phyloP scores from a whole-genome alignment of 192 early-diverging fungal genomes.

The Coemansia sp. region DNA sequence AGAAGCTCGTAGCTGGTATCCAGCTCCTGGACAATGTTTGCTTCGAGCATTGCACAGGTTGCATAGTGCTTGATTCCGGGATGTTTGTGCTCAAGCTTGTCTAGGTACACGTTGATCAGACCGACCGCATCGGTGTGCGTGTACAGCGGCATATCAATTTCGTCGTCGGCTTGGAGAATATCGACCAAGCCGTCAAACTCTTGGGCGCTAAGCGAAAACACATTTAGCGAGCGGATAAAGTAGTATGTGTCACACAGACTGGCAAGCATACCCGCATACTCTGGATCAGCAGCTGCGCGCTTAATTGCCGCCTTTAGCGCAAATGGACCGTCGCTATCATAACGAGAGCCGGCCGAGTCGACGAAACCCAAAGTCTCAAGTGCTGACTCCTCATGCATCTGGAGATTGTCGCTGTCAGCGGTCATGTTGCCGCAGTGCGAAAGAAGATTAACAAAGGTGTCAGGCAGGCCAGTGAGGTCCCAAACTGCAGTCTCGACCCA shows the following conservation, averaged over 20 bases:
- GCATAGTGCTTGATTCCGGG: conserved; percentile 44
- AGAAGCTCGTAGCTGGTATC: conserved; percentile 29
- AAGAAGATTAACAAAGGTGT: conserved; percentile 35
- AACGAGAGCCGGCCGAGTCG: conserved; percentile 22
- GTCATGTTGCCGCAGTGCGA: conserved; percentile 27
- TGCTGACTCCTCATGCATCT: conserved; percentile 14
- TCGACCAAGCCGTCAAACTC: conserved; percentile 31
- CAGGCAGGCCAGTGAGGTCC: conserved; percentile 42
- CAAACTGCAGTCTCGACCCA: conserved; percentile 37
- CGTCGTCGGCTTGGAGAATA: conserved; percentile 19
- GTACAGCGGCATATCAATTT: conserved; percentile 4
- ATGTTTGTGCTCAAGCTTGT: conserved; percentile 29
- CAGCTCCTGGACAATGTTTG: conserved; percentile 44
- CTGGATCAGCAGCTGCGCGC: conserved; percentile 11
- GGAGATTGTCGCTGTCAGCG: conserved; percentile 15
- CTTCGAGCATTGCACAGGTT: conserved; percentile 39
- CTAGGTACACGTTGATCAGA: conserved; percentile 27
- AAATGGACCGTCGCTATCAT: conserved; percentile 26
- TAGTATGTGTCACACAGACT: conserved; percentile 45
- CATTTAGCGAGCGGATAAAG: conserved; percentile 36
- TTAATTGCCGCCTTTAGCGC: conserved; percentile 28
- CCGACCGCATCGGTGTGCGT: conserved; percentile 29
- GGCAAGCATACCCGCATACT: conserved; percentile 21
- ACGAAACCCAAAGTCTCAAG: conserved; percentile 16
- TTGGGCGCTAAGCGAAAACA: conserved; percentile 18